These are phyloP conservation scores for Ettlia oleoabundans DNA, from an alignment of 139 green algal species.

Conservation along the genomic window DNA sequence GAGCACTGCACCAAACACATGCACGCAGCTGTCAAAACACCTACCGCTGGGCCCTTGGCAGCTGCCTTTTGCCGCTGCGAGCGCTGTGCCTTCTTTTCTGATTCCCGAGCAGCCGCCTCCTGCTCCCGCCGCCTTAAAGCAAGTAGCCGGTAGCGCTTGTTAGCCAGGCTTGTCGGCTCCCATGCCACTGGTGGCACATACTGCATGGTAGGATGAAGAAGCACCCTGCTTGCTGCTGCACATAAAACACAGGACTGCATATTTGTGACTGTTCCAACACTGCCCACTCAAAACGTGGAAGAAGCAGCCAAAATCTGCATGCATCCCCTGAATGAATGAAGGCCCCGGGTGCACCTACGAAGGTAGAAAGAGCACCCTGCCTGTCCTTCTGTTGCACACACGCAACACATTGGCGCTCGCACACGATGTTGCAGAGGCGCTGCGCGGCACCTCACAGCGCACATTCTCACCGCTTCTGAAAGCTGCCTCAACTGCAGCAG, in stretches of 20 bases:
- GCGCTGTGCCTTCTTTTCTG: neutral
- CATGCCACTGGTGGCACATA: neutral
- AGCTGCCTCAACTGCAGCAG: neutral
- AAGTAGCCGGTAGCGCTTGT: neutral
- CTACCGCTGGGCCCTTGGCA: neutral
- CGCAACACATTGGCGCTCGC: neutral
- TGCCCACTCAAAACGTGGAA: neutral
- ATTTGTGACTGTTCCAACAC: neutral
- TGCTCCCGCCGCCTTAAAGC: neutral
- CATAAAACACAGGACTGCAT: neutral
- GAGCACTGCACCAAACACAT: neutral
- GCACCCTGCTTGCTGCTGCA: no score
- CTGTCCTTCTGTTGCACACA: no score
- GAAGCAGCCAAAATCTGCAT: no score
- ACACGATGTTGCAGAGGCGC: neutral
- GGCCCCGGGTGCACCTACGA: no score
- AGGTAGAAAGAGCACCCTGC: no score
- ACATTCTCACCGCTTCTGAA: neutral
- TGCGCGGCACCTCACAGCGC: neutral
- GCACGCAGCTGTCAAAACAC: neutral
- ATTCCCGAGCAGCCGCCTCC: neutral
- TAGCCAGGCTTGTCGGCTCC: neutral
- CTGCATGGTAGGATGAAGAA: neutral
- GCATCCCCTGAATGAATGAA: no score
- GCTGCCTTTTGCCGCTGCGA: conserved; percentile 2